Evolutionary conservation across 441 rosid genomes (phyloP).

Genomic region (Euphorbia celastroides): DNA sequence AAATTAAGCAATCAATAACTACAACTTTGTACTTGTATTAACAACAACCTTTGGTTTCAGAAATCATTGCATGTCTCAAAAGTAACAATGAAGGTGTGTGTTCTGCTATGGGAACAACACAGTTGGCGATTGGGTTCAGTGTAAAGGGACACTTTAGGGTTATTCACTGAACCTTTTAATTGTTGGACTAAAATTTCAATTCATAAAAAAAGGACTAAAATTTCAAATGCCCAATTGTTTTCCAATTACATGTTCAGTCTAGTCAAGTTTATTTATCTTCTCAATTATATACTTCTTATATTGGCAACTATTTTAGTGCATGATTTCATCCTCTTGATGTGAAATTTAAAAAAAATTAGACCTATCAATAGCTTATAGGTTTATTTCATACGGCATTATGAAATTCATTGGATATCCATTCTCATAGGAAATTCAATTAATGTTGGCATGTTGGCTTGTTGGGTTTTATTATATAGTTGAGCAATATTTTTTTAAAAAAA

Average conservation of each 20-base stretch:
- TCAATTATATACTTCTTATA: slow-evolving; percentile 36
- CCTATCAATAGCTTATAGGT: not conserved
- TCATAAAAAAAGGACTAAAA: not conserved
- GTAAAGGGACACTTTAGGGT: slow-evolving; percentile 38
- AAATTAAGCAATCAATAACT: not conserved
- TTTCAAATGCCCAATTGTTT: slow-evolving; percentile 12
- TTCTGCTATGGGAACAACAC: slow-evolving; percentile 20
- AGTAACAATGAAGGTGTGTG: slow-evolving; percentile 5
- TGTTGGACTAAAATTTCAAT: not conserved
- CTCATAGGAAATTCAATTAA: not conserved
- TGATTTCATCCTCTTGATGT: slow-evolving; percentile 22
- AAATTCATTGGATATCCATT: not conserved
- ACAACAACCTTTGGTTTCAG: not conserved
- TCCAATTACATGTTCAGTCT: slow-evolving; percentile 56
- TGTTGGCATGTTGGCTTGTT: not conserved
- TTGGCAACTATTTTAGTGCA: slow-evolving; percentile 40
- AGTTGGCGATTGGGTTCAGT: slow-evolving; percentile 35
- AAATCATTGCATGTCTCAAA: slow-evolving; percentile 9
- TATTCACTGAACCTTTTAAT: slow-evolving; percentile 23
- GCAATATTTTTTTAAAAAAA: not conserved
- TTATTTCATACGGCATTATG: slow-evolving; percentile 1
- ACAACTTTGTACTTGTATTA: not conserved
- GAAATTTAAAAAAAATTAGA: not conserved
- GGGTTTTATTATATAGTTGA: not conserved
- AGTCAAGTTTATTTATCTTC: slow-evolving; percentile 48